A percentile compares a stretch with the other conserved stretches of the same genome.
Evolutionary conservation across 148 eudicot genomes (phyloP).

Genomic region (Cornus kousa): DNA sequence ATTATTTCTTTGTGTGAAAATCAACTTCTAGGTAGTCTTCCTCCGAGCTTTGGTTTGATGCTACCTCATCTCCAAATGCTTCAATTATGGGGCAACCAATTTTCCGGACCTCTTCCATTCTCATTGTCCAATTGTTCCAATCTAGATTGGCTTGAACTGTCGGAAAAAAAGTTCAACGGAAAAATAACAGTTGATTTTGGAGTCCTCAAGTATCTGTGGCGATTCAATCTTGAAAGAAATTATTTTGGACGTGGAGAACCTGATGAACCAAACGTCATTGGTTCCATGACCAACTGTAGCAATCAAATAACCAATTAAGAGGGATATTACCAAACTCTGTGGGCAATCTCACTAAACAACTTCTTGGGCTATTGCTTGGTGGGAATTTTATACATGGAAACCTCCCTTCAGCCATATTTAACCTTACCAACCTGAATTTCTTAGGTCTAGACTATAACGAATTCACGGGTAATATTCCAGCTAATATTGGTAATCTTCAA

Average conservation of each 20-base stretch:
- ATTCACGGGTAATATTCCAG: background rate
- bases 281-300: constrained; percentile 2
- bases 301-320: background rate
- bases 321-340: background rate
- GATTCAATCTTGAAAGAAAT: background rate
- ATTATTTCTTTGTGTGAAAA: background rate
- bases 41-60: background rate
- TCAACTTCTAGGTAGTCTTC: background rate
- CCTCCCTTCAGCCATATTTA: background rate
- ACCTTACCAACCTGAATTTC: background rate
- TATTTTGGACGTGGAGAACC: constrained; percentile 1
- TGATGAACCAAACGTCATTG: background rate
- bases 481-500: background rate
- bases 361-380: background rate
- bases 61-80: background rate
- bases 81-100: constrained; percentile 5
- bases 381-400: background rate
- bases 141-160: background rate
- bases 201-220: background rate
- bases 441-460: background rate
- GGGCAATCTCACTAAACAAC: background rate
- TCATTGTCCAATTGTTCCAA: constrained; percentile 6
- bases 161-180: background rate
- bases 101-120: constrained; percentile 6
- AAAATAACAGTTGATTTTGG: background rate